A percentile compares a stretch with the other conserved stretches of the same genome.
Evolutionary conservation across 768 basidiomycete genomes (phyloP).

Genomic region (Phlebiopsis gigantea): DNA sequence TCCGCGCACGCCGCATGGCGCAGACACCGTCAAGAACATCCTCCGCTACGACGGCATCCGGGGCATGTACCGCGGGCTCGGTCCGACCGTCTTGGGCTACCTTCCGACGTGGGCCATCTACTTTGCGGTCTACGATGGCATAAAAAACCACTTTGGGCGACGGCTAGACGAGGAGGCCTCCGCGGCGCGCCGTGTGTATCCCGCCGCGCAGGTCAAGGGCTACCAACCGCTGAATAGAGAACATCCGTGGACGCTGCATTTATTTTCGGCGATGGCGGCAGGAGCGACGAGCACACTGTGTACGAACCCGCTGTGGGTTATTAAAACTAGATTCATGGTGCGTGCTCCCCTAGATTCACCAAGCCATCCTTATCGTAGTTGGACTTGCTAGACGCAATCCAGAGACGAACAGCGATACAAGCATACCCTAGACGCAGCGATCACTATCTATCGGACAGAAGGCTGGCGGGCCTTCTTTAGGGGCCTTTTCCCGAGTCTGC

Average conservation of each 20-base stretch:
- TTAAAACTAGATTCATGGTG: constrained; percentile 99
- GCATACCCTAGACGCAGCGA: constrained; percentile 86
- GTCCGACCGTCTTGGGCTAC: constrained; percentile 94
- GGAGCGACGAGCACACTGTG: constrained; percentile 90
- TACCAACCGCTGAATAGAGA: constrained; percentile 79
- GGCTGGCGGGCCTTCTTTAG: constrained; percentile 89
- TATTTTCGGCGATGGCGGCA: constrained; percentile 93
- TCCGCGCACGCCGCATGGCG: not conserved
- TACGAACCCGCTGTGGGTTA: constrained; percentile 97
- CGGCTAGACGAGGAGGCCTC: constrained; percentile 40
- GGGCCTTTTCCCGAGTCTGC: constrained; percentile 85
- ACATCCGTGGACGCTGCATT: constrained; percentile 83
- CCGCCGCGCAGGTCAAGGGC: constrained; percentile 80
- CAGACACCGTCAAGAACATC: constrained; percentile 55
- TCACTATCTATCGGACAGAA: constrained; percentile 86
- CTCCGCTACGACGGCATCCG: constrained; percentile 66
- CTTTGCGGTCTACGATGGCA: constrained; percentile 94
- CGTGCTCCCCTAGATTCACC: constrained; percentile 19
- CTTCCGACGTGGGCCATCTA: constrained; percentile 99
- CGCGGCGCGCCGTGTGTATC: constrained; percentile 53
- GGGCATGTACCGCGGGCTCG: constrained; percentile 94
- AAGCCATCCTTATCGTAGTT: not conserved
- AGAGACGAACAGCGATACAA: constrained; percentile 73
- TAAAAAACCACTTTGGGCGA: constrained; percentile 80
- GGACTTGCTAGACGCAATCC: constrained; percentile 66